phyloP scores from a whole-genome alignment of 495 filamentous ascomycete genomes.

The Margaritispora aquatica region DNA sequence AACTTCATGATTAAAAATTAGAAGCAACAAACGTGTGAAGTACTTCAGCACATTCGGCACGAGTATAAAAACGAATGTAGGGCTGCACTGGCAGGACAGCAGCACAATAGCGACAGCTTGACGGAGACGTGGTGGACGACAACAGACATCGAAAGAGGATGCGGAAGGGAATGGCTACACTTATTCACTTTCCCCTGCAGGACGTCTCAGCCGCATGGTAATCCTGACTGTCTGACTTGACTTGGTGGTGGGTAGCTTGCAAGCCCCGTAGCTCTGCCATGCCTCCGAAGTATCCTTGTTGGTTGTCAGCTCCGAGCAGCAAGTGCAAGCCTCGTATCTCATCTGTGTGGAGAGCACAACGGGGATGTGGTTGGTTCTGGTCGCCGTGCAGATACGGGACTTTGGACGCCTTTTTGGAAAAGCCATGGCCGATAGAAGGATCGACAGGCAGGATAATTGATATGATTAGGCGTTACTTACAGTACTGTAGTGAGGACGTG shows the following conservation, averaged over 20 bases:
- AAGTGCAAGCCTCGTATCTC: too few species aligned
- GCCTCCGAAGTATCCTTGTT: too few species aligned
- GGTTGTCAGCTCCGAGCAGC: too few species aligned
- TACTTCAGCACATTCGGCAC: not conserved
- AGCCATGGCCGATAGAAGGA: not conserved
- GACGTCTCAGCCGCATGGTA: conserved; percentile 3
- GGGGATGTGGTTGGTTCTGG: not conserved
- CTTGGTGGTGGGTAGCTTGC: not conserved
- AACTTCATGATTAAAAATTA: conserved; percentile 24
- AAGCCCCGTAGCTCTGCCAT: conserved; percentile 2
- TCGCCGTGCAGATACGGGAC: not conserved
- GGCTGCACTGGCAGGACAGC: conserved; percentile 19
- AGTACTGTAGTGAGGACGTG: too few species aligned
- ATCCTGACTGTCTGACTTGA: conserved; percentile 1
- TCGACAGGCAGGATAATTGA: not conserved
- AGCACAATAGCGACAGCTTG: too few species aligned
- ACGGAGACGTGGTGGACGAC: not conserved
- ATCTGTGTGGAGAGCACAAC: not conserved
- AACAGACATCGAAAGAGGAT: not conserved
- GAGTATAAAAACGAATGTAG: conserved; percentile 13
- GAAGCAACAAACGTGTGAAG: not conserved
- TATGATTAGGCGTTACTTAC: too few species aligned
- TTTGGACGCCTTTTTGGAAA: not conserved
- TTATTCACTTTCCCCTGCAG: conserved; percentile 2
- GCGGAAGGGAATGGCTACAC: not conserved